These are phyloP conservation scores for Paracorniculantispora psalliotae DNA, from an alignment of 2,329 filamentous ascomycete genomes.

Conservation along the genomic window DNA sequence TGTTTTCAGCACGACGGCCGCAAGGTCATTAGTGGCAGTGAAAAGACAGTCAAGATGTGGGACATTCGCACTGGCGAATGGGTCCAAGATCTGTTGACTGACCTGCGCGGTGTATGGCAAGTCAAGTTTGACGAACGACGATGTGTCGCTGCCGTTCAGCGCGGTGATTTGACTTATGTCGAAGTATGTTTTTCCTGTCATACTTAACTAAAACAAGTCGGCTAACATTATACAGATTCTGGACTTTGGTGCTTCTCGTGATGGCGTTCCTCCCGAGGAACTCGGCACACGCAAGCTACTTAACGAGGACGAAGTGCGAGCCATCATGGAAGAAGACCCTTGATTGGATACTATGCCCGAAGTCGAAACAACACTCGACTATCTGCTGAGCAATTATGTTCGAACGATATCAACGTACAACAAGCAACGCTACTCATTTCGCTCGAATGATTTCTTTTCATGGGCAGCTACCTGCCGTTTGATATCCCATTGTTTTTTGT, in stretches of 20 bases:
- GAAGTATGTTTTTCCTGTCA: constrained; percentile 62
- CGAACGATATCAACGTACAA: background rate
- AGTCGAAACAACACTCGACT: background rate
- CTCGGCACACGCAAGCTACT: constrained; percentile 74
- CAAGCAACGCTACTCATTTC: background rate
- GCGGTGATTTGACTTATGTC: constrained; percentile 87
- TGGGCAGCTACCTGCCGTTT: background rate
- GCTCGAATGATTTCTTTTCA: background rate
- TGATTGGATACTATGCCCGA: constrained; percentile 11
- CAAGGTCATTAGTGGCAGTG: constrained; percentile 94
- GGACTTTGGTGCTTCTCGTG: constrained; percentile 90
- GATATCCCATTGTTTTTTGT: too few species aligned
- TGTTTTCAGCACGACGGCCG: constrained; percentile 97
- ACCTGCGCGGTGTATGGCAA: constrained; percentile 97
- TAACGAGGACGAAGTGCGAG: constrained; percentile 50
- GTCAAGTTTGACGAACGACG: constrained; percentile 94
- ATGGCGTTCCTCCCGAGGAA: constrained; percentile 72
- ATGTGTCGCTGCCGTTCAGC: constrained; percentile 94
- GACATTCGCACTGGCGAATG: constrained; percentile 89
- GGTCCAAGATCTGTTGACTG: constrained; percentile 85
- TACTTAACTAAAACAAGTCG: constrained; percentile 17
- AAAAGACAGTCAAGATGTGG: constrained; percentile 98
- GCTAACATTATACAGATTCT: constrained; percentile 63
- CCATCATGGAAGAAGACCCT: constrained; percentile 43
- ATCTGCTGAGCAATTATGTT: background rate